Evolutionary conservation across 2,329 filamentous ascomycete genomes (phyloP), one percentile per base, ranked within the genome.

Genomic region (Fonsecaea pugnacius): DNA sequence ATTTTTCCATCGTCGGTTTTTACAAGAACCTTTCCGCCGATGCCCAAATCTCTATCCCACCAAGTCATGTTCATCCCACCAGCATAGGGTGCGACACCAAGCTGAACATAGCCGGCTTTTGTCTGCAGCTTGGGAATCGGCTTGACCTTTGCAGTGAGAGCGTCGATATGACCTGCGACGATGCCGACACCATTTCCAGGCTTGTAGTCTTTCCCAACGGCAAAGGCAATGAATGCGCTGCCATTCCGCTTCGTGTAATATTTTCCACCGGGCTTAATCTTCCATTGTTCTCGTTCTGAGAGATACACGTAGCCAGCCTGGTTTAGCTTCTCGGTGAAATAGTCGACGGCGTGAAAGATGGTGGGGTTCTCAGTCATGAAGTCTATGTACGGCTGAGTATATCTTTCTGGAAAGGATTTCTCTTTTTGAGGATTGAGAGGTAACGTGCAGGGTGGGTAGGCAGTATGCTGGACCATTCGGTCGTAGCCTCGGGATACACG

Each of bases 41-140:
- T 90, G 69, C 91, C 89, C 58, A 99, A 84, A 76, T 99, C 95
- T 40, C 95, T 87, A 77, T 98, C 95, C 94, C 93, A 98, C 95
- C 95, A 98, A 0, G 95, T 98, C 67, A 84, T 83, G 75, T 93
- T 95, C 67, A 98, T 79, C 1, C 83, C 92, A 57, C 95, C 94
- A 9, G 92, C 94, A 75, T 98, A 99, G 0, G 91, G 95, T 2
- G 95, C 93, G 59, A 98, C 91, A 27, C 91, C 94, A 6, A 98
- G 85, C 80, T 98, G 92, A 32, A 91, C 77, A 74, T 92, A 99
- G 60, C 95, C 94, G 35, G 91, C 89, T 75, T 90, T 92, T 71
- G 83, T 91, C n/a, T 89, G 87, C 73, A 96, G 88, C 73, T 87
- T 91, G 73, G 92, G 92, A 32, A 97, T 86, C 9, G 95, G 94